Conservation (phyloP, 2,329 filamentous ascomycete species). For the Epichloe baconii region DNA sequence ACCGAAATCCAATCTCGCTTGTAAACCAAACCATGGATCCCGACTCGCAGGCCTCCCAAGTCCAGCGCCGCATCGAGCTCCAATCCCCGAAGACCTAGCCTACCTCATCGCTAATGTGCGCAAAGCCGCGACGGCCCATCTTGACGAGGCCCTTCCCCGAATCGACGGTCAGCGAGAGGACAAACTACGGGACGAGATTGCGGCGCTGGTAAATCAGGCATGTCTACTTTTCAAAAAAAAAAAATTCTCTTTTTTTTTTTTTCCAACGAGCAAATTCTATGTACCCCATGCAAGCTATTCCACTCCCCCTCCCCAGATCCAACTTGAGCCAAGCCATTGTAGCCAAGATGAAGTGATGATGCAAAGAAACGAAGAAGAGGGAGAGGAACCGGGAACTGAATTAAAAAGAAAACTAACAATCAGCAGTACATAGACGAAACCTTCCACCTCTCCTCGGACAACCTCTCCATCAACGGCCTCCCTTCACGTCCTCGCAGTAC, state of each 20-base stretch:
- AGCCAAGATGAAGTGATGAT: no score
- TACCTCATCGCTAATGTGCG: conserved; percentile 60
- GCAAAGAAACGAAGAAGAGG: not conserved
- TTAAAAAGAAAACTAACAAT: not conserved
- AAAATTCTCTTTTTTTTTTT: not conserved
- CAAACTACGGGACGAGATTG: conserved; percentile 44
- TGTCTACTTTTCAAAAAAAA: no score
- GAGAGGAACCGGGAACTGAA: no score
- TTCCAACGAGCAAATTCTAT: no score
- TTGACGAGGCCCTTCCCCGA: conserved; percentile 55
- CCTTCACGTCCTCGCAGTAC: conserved; percentile 25
- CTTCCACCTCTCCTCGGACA: conserved; percentile 43
- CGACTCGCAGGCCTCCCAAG: conserved; percentile 22
- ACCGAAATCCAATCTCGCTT: not conserved
- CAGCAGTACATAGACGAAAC: conserved; percentile 47
- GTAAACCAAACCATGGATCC: conserved; percentile 17
- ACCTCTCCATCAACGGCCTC: conserved; percentile 51
- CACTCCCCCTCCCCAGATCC: no score
- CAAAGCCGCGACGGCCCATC: conserved; percentile 51
- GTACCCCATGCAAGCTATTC: no score
- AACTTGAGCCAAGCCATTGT: no score
- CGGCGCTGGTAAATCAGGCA: conserved; percentile 47
- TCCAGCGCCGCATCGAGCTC: conserved; percentile 66
- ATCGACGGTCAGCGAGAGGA: conserved; percentile 40
- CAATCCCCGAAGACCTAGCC: conserved; percentile 60